phyloP scores from a whole-genome alignment of 352 stramenopile genomes.

The Pythium aristosporum region DNA sequence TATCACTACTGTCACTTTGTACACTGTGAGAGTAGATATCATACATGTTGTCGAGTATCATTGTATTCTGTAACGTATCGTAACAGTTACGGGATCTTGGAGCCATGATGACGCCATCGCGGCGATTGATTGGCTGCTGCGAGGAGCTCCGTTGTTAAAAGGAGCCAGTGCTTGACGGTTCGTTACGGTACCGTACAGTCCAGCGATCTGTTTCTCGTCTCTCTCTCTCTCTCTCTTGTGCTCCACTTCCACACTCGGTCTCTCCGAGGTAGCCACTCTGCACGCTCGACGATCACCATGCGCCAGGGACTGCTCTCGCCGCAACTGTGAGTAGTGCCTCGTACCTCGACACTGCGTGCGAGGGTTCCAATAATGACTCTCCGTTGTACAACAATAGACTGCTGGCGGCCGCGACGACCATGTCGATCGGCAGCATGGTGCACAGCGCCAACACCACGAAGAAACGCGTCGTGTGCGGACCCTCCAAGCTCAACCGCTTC shows the following conservation, averaged over 20 bases:
- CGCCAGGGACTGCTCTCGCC: slow-evolving; percentile 7
- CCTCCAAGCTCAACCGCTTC: slow-evolving; percentile 66
- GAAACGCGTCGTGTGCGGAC: slow-evolving; percentile 54
- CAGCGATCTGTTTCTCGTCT: not conserved
- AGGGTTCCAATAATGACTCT: not conserved
- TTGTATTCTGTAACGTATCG: not conserved
- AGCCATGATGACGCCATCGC: slow-evolving; percentile 6
- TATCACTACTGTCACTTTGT: no score
- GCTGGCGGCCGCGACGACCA: slow-evolving; percentile 3
- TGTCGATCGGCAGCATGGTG: slow-evolving; percentile 7
- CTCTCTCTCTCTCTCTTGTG: not conserved
- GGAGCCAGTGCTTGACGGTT: not conserved
- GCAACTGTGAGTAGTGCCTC: not conserved
- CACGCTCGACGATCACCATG: not conserved
- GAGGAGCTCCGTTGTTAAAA: not conserved
- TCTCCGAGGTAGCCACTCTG: no score
- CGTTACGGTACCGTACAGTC: not conserved
- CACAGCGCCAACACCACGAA: slow-evolving; percentile 11
- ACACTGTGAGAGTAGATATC: no score
- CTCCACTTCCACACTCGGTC: not conserved
- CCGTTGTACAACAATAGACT: not conserved
- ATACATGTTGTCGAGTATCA: no score
- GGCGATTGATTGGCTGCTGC: slow-evolving; percentile 3
- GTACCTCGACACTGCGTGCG: not conserved
- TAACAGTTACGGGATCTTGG: slow-evolving; percentile 1